Conservation (phyloP, 225 moss, liverwort and hornwort genomes). For the Pseudisothecium myosuroides region DNA sequence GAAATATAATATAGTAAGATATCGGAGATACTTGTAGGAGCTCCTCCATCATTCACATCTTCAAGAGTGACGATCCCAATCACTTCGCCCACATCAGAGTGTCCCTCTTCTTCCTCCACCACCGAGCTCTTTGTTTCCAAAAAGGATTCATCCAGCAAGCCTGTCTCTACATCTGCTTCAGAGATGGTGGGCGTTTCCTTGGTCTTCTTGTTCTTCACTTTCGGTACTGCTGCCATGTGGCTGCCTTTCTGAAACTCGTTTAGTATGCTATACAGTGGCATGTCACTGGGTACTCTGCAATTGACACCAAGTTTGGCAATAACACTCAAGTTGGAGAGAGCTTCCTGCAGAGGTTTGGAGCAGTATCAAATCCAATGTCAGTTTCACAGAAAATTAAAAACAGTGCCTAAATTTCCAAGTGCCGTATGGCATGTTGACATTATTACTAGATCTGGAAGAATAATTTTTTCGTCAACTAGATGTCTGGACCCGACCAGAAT, state of each 20-base stretch:
- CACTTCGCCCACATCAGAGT: slow-evolving; percentile 51
- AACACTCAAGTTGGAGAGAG: background rate
- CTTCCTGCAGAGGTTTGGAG: background rate
- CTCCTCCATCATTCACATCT: slow-evolving; percentile 77
- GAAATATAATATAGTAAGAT: background rate
- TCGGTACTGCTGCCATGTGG: slow-evolving; percentile 88
- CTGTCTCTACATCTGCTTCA: slow-evolving; percentile 17
- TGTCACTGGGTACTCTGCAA: slow-evolving; percentile 33
- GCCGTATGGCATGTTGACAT: background rate
- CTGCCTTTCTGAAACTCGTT: slow-evolving; percentile 94
- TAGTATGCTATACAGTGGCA: slow-evolving; percentile 85
- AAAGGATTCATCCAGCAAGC: background rate
- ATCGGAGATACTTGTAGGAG: slow-evolving; percentile 57
- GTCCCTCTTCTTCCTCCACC: slow-evolving; percentile 21
- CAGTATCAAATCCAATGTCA: background rate
- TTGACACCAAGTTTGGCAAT: background rate
- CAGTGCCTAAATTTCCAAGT: background rate
- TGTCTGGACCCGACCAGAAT: background rate
- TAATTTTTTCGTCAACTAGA: no score
- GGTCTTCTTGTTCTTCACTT: slow-evolving; percentile 35
- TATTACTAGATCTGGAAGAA: background rate
- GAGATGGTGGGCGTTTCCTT: background rate
- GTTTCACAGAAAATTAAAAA: background rate
- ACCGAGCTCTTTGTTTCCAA: background rate
- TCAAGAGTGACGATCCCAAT: slow-evolving; percentile 91